Conservation (phyloP, 1,284 basidiomycete genomes). For the Ustilago curta region DNA sequence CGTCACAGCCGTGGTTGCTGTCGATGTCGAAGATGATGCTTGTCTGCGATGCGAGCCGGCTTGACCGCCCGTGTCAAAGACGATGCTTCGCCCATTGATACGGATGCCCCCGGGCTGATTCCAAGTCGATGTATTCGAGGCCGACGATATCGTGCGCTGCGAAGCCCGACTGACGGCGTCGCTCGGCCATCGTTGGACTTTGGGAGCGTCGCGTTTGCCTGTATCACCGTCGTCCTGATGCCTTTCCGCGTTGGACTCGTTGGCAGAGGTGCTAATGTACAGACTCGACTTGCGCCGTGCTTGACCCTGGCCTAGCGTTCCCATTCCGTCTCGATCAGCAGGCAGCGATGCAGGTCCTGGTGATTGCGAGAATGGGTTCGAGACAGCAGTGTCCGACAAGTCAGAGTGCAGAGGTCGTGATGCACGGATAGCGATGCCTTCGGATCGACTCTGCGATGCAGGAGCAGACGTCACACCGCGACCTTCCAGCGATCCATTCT, state of each 20-base stretch:
- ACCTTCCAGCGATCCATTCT: slow-evolving; percentile 14
- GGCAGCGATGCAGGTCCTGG: slow-evolving; percentile 47
- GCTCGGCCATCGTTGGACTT: slow-evolving; percentile 40
- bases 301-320: slow-evolving; percentile 27
- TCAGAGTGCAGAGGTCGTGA: slow-evolving; percentile 25
- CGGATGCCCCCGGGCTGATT: slow-evolving; percentile 29
- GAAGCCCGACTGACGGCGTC: slow-evolving; percentile 18
- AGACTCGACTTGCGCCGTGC: slow-evolving; percentile 40
- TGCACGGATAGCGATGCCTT: slow-evolving; percentile 35
- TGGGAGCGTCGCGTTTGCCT: slow-evolving; percentile 15
- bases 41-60: slow-evolving; percentile 22
- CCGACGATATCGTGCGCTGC: slow-evolving; percentile 22
- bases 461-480: slow-evolving; percentile 37
- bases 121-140: slow-evolving; percentile 21
- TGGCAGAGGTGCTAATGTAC: slow-evolving; percentile 34
- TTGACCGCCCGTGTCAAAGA: slow-evolving; percentile 25
- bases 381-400: slow-evolving; percentile 31
- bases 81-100: slow-evolving; percentile 47
- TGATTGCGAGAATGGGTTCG: slow-evolving; percentile 54
- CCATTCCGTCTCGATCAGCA: slow-evolving; percentile 27
- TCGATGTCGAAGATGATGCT: slow-evolving; percentile 27
- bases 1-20: slow-evolving; percentile 29
- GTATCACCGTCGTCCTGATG: neutral
- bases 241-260: neutral
- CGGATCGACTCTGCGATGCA: slow-evolving; percentile 43